These are phyloP conservation scores for Cutaneotrichosporon mucoides DNA, from an alignment of 1,284 basidiomycete genomes.

Conservation along the genomic window DNA sequence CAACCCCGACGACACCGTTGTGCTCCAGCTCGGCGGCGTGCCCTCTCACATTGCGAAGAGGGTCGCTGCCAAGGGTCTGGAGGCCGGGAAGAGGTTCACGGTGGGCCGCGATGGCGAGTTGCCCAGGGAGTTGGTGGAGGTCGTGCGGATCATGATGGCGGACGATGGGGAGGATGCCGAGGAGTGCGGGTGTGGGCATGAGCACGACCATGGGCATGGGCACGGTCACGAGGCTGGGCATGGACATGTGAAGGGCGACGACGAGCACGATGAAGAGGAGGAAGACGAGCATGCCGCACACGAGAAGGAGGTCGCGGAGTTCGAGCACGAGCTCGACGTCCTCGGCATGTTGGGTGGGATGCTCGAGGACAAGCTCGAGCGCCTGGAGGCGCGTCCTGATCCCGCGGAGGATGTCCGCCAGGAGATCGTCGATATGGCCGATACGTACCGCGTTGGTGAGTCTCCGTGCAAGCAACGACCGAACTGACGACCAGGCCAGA, in stretches of 20 bases:
- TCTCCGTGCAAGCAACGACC: too few relatives aligned
- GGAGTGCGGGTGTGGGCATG: constrained; percentile 4
- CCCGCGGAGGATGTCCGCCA: constrained; percentile 23
- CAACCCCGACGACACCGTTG: constrained; percentile 79
- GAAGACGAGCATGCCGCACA: constrained; percentile 45
- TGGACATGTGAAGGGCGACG: constrained; percentile 41
- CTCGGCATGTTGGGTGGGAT: constrained; percentile 60
- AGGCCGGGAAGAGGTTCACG: constrained; percentile 55
- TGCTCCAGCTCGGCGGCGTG: constrained; percentile 64
- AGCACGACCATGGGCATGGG: constrained; percentile 40
- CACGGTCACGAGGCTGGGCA: constrained; percentile 6
- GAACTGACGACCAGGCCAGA: constrained; percentile 29
- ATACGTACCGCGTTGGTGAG: neutral
- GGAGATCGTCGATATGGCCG: neutral
- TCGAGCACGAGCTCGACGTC: constrained; percentile 58
- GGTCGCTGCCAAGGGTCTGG: constrained; percentile 28
- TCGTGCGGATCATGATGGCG: constrained; percentile 47
- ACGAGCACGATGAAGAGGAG: constrained; percentile 56
- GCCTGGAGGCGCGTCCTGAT: constrained; percentile 11
- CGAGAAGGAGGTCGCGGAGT: constrained; percentile 55
- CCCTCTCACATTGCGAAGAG: constrained; percentile 15
- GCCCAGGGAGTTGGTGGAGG: constrained; percentile 60
- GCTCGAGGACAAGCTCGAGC: constrained; percentile 56
- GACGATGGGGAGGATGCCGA: constrained; percentile 3
- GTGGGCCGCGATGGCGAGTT: constrained; percentile 59